A percentile compares a stretch with the other conserved stretches of the same genome.
phyloP scores from a whole-genome alignment of 2,329 filamentous ascomycete species.

The Epichloe coenophiala region DNA sequence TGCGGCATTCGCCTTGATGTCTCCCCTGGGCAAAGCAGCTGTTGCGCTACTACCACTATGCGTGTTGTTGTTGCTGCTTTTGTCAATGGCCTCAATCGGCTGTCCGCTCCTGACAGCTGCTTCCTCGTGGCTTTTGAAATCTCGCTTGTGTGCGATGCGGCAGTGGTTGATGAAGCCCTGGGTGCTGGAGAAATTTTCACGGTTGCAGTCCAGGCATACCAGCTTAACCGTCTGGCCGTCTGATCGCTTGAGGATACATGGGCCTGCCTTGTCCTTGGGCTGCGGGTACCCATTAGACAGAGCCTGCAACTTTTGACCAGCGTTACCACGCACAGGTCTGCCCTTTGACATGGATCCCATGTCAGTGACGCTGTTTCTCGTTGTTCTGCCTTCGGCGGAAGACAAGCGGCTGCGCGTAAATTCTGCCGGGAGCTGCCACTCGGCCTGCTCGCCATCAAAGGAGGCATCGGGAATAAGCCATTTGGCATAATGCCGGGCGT shows the following conservation, averaged over 20 bases:
- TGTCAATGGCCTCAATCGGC: conserved; percentile 45
- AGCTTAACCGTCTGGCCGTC: conserved; percentile 82
- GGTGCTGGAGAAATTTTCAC: conserved; percentile 87
- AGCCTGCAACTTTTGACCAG: conserved; percentile 52
- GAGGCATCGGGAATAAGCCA: conserved; percentile 84
- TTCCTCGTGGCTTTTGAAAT: conserved; percentile 92
- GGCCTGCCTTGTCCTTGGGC: conserved; percentile 69
- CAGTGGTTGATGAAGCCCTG: conserved; percentile 99
- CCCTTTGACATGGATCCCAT: conserved; percentile 31
- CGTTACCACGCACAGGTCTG: conserved; percentile 33
- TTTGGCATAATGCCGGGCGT: conserved; percentile 85
- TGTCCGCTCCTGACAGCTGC: conserved; percentile 81
- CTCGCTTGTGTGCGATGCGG: conserved; percentile 83
- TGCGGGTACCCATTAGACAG: conserved; percentile 57
- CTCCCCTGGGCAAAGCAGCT: conserved; percentile 5
- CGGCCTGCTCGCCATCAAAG: conserved; percentile 58
- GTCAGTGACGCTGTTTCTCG: conserved; percentile 53
- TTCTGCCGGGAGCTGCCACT: conserved; percentile 29
- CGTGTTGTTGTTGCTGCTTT: not conserved
- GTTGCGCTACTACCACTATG: conserved; percentile 1
- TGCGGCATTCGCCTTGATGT: conserved; percentile 12
- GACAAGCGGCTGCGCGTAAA: conserved; percentile 30
- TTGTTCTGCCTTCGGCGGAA: conserved; percentile 57
- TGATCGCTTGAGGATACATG: conserved; percentile 71
- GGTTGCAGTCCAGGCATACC: conserved; percentile 75